Evolutionary conservation across 2,329 filamentous ascomycete genomes (phyloP), one percentile per base, ranked within the genome.

Genomic region (Fusarium albidum): DNA sequence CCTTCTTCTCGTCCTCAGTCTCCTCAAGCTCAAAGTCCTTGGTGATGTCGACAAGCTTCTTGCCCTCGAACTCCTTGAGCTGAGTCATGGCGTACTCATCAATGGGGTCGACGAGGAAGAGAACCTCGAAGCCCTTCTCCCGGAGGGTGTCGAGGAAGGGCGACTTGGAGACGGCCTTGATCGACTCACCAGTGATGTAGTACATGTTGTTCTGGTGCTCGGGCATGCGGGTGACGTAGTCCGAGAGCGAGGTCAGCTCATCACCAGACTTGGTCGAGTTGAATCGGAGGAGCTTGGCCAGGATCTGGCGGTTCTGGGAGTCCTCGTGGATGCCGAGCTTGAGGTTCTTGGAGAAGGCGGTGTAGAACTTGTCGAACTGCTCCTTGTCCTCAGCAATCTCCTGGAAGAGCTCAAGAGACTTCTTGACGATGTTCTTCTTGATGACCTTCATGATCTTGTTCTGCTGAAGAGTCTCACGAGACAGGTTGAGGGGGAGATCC

Each of bases 381-480:
- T 99, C 95, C 82, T 96, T 96, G 82, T 99, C 95, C 86, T 99
- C 95, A 55, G 95, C 89, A 64, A 99, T 99, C 85, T 99, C 95
- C 72, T 88, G 87, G 90, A 99, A 99, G 77, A 99, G 92, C 86
- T 99, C 95, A 66, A 99, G 92, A 65, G 92, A 91, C 91, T 99
- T 99, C 93, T 98, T 99, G 86, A 99, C 93, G 66, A 99, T 96
- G 89, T 99, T 99, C 92, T 99, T 99, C 89, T 96, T 96, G 87
- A 98, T 98, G 79, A 98, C 95, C 90, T 98, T 98, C 95, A 98
- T 98, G 86, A 99, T 99, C 92, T 98, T 98, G 91, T 98, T 99
- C 86, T 98, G 95, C 83, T 99, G 95, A 43, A 99, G 92, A 53
- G 94, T 98, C 89, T 99, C 95, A 90, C 95, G 95, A 74, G 95